These are phyloP conservation scores for Cornus controversa DNA, from an alignment of 148 eudicot species.

Conservation along the genomic window DNA sequence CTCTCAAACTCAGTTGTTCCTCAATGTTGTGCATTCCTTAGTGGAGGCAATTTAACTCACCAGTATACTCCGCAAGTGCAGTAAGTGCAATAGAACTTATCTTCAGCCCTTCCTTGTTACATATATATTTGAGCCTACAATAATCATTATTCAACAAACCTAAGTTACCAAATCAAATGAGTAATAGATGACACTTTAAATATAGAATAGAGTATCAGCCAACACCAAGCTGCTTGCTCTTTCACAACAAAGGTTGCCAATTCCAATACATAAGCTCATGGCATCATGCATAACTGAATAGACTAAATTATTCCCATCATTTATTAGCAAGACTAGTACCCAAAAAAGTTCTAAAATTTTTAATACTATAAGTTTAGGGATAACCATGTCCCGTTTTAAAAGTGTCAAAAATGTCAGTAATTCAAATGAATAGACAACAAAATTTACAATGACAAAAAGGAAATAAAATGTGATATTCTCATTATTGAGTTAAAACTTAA, in stretches of 20 bases:
- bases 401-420: neutral
- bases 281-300: neutral
- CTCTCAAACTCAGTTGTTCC: no score
- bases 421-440: neutral
- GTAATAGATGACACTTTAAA: neutral
- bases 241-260: neutral
- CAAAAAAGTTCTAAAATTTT: neutral
- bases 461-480: neutral
- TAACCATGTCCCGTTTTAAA: no score
- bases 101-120: slow-evolving; percentile 82
- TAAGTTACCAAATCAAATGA: neutral
- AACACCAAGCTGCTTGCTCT: neutral
- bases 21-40: neutral
- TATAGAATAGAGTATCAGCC: neutral
- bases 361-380: no score
- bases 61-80: slow-evolving; percentile 84
- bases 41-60: slow-evolving; percentile 33
- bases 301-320: neutral
- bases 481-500: neutral
- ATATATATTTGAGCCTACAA: slow-evolving; percentile 83
- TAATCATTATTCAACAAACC: slow-evolving; percentile 12
- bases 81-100: slow-evolving; percentile 78
- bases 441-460: neutral
- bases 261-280: neutral
- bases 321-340: neutral